Evolutionary conservation across 176 grass and related monocot genomes (phyloP).

Genomic region (Juncus effusus): DNA sequence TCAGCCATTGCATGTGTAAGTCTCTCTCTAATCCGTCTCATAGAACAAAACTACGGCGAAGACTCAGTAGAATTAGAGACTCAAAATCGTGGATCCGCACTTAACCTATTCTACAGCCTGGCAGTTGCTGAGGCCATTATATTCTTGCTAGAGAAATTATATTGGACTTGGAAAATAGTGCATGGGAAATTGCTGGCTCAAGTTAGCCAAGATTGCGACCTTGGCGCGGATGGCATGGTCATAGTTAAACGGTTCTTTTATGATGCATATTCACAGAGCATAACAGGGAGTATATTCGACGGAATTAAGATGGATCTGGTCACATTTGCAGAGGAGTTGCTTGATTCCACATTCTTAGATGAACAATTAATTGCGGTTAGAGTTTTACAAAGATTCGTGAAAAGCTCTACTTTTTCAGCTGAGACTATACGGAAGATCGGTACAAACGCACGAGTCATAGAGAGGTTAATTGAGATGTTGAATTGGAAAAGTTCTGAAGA

Average conservation of each 20-base stretch:
- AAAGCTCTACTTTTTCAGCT: conserved; percentile 2
- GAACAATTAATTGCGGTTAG: conserved; percentile 64
- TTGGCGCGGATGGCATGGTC: conserved; percentile 37
- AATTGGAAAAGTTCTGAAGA: conserved; percentile 47
- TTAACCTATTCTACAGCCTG: conserved; percentile 62
- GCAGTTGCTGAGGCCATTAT: conserved; percentile 49
- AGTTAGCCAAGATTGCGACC: conserved; percentile 38
- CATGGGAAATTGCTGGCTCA: conserved; percentile 27
- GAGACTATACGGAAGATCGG: conserved; percentile 49
- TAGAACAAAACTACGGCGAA: conserved; percentile 24
- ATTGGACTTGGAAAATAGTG: conserved; percentile 46
- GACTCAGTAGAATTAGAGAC: background rate
- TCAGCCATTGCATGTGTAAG: conserved; percentile 40
- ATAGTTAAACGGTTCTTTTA: conserved; percentile 64
- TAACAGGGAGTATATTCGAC: conserved; percentile 53
- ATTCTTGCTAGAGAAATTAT: conserved; percentile 60
- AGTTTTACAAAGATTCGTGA: conserved; percentile 41
- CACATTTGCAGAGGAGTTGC: conserved; percentile 48
- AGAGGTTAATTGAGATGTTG: conserved; percentile 47
- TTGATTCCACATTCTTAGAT: conserved; percentile 48
- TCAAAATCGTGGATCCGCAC: conserved; percentile 39
- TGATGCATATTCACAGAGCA: conserved; percentile 57
- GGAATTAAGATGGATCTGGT: conserved; percentile 76
- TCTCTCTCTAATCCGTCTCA: conserved; percentile 46
- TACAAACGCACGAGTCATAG: conserved; percentile 27